Percentiles rank a stretch among this genome's conserved stretches.
These are phyloP conservation scores for Colletotrichum sojae DNA, from an alignment of 2,329 filamentous ascomycete species.

Conservation along the genomic window DNA sequence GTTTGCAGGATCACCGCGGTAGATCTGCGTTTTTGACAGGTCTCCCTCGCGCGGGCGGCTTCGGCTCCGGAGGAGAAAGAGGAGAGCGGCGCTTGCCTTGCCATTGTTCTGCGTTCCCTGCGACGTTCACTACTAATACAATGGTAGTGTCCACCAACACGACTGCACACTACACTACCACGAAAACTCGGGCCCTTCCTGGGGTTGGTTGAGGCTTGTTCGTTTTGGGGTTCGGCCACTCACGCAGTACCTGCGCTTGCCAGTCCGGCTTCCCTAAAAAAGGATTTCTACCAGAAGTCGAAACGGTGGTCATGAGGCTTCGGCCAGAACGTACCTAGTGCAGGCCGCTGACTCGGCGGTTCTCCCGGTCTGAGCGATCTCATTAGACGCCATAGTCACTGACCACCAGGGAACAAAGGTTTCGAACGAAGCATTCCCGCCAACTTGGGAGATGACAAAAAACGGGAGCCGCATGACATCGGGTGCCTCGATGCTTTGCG, in stretches of 20 bases:
- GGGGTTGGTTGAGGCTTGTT: constrained; percentile 39
- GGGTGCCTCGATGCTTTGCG: constrained; percentile 32
- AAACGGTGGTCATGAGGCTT: constrained; percentile 37
- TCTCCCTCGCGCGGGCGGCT: constrained; percentile 37
- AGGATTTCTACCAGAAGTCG: constrained; percentile 32
- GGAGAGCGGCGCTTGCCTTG: constrained; percentile 1
- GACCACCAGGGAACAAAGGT: neutral
- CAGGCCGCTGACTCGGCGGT: constrained; percentile 30
- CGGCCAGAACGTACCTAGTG: constrained; percentile 18
- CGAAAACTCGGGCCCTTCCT: constrained; percentile 31
- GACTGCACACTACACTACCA: neutral
- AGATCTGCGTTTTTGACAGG: constrained; percentile 41
- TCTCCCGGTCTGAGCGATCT: constrained; percentile 16
- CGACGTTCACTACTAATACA: neutral
- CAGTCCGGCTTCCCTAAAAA: constrained; percentile 30
- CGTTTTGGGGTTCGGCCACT: constrained; percentile 16
- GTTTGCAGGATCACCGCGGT: constrained; percentile 36
- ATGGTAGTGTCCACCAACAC: too few relatives aligned
- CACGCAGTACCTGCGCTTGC: neutral
- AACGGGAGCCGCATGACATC: constrained; percentile 28
- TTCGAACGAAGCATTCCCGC: constrained; percentile 16
- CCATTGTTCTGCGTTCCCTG: constrained; percentile 22
- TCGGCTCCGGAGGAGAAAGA: constrained; percentile 25
- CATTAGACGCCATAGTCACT: neutral
- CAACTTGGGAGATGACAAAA: constrained; percentile 16